Evolutionary conservation across 176 grass and related monocot species (phyloP), one percentile per base, ranked within the genome.

Genomic region (Elymus sibiricus): DNA sequence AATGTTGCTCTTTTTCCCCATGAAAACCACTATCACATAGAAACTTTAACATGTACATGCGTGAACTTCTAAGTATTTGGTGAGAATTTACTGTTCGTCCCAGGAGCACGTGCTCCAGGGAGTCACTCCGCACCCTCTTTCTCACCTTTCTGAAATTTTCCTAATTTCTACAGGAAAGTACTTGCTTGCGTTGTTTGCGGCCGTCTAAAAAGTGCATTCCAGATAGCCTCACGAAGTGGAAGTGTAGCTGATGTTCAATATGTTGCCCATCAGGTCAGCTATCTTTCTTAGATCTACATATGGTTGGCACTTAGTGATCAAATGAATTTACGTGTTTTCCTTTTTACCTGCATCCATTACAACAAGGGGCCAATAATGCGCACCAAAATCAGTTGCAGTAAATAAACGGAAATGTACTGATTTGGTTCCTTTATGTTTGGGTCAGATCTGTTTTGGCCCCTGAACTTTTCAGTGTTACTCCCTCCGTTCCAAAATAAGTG

Each of bases 221-320:
- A 95, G 73, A 90, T 95, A 92, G 96, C 96, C 78, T 94, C 96
- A 46, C 86, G 91, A 82, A 98, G 93, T 88, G 96, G 96, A 89
- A 98, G 90, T 82, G 86, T 98, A 69, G 96, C 96, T 49, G 96
- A 98, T 86, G 93, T 98, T 86, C 93, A 98, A 80, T 98, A 98
- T 89, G 96, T 98, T 84, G 92, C 96, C 59, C 96, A 98, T 89
- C 93, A 98, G 95, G 95, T 98, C 60, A 70, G 84, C 40, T 77
- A 53, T 64, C 32, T 86, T 86, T 79, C 37, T 26, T 35, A 79
- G 34, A 79, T 74, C n/a, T 83, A 28, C 40, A 90, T 15, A 63
- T 79, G 14, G 64, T 83, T 26, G 10, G 22, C 72, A 51, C 79
- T 61, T 82, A 63, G 72, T 86, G 66, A 26, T 53, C 11, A 27